Base-by-base conservation (phyloP, 1,284 basidiomycete species). In the Fomitopsis pinicola region DNA sequence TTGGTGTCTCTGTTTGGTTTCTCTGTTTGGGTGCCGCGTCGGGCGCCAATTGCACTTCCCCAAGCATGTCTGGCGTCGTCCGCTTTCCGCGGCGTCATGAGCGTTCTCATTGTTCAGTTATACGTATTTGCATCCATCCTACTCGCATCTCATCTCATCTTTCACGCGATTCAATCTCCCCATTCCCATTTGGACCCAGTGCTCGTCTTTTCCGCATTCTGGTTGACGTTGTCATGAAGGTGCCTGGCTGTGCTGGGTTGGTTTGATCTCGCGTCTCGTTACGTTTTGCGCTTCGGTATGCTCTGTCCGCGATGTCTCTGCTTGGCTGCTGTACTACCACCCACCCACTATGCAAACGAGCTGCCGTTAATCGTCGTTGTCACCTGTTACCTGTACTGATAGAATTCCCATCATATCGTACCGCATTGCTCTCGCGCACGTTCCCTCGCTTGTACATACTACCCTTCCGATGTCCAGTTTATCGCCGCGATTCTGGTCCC, bases 61-160 rank as follows among this genome's bases (percentile, higher is more conserved):
- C 52, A 54, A 54, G 52, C 52, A 54, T 54, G n/a, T 54, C 33
- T n/a, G 52, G 52, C 52, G 52, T 54, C 35, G 52, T 54, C 22
- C 22, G 17, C 52, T 54, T 46, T 38, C 52, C 22, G 15, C 52
- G 35, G 52, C 35, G 52, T 36, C 35, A 40, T 38, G 52, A 35
- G 3, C 44, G 8, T 17, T 5, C 26, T 17, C 52, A 36, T 36
- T 36, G 36, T 54, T 40, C 52, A 40, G 14, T 54, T 54, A 54
- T 54, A 10, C 1, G 48, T 50, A 50, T 50, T 30, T 50, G 52
- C 52, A 54, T 54, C n/a, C 38, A 54, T 35, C 14, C 5, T 19
- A 33, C 22, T 22, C 52, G 35, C 52, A 54, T 54, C 35, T 54
- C 35, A 22, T 54, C 33, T 54, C 36, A 19, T 30, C 8, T 54